Evolutionary conservation across 139 green algal genomes (phyloP).

Genomic region (Edaphochlamys debaryana): DNA sequence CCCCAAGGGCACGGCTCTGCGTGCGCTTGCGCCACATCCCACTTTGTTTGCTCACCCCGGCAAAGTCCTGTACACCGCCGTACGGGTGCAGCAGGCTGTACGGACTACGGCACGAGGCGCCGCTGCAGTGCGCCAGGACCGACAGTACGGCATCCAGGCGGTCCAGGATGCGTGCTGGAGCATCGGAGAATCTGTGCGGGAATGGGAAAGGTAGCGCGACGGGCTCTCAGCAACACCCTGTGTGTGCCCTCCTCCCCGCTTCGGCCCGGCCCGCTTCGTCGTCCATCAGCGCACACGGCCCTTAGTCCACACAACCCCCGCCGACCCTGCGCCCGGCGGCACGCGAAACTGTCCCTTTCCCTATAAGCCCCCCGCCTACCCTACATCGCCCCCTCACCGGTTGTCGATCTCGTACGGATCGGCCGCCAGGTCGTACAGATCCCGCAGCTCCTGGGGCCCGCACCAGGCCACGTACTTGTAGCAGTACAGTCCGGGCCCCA

Average conservation of each 20-base stretch:
- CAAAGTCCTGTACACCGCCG: not conserved
- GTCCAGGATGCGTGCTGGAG: not conserved
- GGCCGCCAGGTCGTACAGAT: constrained; percentile 20
- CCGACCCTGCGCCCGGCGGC: too few species aligned
- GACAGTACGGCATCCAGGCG: constrained; percentile 18
- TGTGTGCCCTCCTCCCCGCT: too few species aligned
- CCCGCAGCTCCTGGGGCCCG: not conserved
- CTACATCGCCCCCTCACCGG: not conserved
- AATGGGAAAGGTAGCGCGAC: too few species aligned
- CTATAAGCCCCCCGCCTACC: too few species aligned
- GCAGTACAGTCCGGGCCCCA: not conserved
- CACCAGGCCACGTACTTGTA: constrained; percentile 42
- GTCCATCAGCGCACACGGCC: too few species aligned
- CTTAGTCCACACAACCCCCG: too few species aligned
- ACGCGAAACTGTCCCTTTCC: too few species aligned
- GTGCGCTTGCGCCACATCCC: too few species aligned
- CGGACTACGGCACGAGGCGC: constrained; percentile 5
- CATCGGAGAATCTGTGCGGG: not conserved
- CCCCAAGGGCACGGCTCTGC: too few species aligned
- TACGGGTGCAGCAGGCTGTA: constrained; percentile 24
- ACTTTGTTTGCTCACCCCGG: not conserved
- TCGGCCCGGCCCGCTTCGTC: too few species aligned
- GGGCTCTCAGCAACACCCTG: too few species aligned
- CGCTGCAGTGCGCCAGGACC: constrained; percentile 14
- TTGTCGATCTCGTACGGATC: constrained; percentile 29